Evolutionary conservation across 1,284 basidiomycete genomes (phyloP).

Genomic region (Spongispora temasekensis): DNA sequence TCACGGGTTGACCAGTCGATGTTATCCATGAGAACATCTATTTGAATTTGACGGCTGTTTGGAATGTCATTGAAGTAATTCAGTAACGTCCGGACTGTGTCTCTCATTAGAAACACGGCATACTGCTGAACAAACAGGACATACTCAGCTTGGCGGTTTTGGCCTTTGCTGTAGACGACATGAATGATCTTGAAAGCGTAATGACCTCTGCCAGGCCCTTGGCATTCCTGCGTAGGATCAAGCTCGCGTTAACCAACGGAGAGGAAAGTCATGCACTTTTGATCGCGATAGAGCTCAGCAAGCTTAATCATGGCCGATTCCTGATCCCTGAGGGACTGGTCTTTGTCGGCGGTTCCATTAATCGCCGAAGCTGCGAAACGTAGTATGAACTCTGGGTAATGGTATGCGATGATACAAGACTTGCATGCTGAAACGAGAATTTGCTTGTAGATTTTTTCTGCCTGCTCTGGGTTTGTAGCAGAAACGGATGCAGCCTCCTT

Average conservation of each 20-base stretch:
- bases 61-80: slow-evolving; percentile 85
- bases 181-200: slow-evolving; percentile 84
- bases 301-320: slow-evolving; percentile 87
- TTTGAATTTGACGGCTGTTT: slow-evolving; percentile 78
- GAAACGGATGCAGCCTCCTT: slow-evolving; percentile 50
- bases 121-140: slow-evolving; percentile 28
- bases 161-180: slow-evolving; percentile 95
- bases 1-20: slow-evolving; percentile 92
- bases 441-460: slow-evolving; percentile 71
- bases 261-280: slow-evolving; percentile 57
- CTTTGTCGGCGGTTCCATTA: slow-evolving; percentile 39
- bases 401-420: slow-evolving; percentile 7
- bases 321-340: slow-evolving; percentile 75
- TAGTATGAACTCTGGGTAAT: slow-evolving; percentile 7
- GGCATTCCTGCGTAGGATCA: slow-evolving; percentile 62
- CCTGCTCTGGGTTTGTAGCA: slow-evolving; percentile 47
- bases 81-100: slow-evolving; percentile 85
- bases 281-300: slow-evolving; percentile 86
- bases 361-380: slow-evolving; percentile 28
- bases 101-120: neutral
- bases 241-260: neutral
- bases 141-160: slow-evolving; percentile 96
- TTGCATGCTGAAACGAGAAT: slow-evolving; percentile 49
- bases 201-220: slow-evolving; percentile 87
- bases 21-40: slow-evolving; percentile 85